Percentiles rank a stretch among this genome's conserved stretches.
phyloP scores from a whole-genome alignment of 2,329 filamentous ascomycete genomes.

The Fusarium fujikuroi region DNA sequence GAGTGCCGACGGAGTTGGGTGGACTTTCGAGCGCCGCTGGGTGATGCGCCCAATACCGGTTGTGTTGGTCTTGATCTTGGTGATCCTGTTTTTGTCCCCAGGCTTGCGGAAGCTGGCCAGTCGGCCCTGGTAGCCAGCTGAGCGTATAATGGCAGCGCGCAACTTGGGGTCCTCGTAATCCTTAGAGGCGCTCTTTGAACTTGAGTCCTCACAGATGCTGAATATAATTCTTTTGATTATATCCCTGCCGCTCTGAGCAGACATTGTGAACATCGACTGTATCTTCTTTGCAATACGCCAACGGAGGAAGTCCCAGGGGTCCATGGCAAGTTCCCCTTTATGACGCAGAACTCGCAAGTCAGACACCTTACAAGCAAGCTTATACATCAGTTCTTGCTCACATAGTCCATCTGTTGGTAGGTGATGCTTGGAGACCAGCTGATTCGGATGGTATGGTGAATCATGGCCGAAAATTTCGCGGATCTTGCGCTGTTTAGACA shows the following conservation, averaged over 20 bases:
- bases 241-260: constrained; percentile 6
- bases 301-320: constrained; percentile 52
- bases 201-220: constrained; percentile 20
- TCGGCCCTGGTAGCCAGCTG: constrained; percentile 40
- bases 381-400: constrained; percentile 50
- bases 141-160: constrained; percentile 44
- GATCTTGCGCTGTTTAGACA: constrained; percentile 50
- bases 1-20: background rate
- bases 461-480: constrained; percentile 48
- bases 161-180: constrained; percentile 45
- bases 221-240: constrained; percentile 7
- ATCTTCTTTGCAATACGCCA: constrained; percentile 47
- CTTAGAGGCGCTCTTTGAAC: background rate
- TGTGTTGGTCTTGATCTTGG: background rate
- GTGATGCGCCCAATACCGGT: background rate
- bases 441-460: constrained; percentile 51
- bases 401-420: constrained; percentile 49
- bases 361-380: constrained; percentile 48
- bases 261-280: background rate
- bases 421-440: constrained; percentile 49
- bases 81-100: constrained; percentile 1
- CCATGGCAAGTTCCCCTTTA: constrained; percentile 47
- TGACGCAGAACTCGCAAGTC: constrained; percentile 45
- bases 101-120: constrained; percentile 34
- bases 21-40: background rate